Evolutionary conservation across 306 rosid genomes (phyloP).

Genomic region (Casuarina equisetifolia): DNA sequence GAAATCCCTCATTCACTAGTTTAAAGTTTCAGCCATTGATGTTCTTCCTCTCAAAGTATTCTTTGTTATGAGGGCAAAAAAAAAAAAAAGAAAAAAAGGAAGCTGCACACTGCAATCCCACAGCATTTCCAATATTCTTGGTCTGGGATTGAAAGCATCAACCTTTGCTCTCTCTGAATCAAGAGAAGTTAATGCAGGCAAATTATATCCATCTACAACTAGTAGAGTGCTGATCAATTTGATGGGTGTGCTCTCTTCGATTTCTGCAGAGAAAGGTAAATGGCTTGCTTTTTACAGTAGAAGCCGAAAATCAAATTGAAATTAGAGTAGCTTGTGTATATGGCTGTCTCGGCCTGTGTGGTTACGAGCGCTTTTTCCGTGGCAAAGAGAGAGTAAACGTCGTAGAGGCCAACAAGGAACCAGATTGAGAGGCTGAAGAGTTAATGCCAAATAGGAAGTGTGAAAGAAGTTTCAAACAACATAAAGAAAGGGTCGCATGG

Average conservation of each 20-base stretch:
- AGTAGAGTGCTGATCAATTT: too few relatives aligned
- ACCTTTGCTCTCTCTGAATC: background rate
- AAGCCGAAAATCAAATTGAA: too few relatives aligned
- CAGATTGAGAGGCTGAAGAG: conserved; percentile 37
- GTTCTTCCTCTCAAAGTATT: background rate
- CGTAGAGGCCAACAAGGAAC: conserved; percentile 6
- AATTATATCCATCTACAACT: too few relatives aligned
- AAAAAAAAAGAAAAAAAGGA: too few relatives aligned
- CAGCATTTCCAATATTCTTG: background rate
- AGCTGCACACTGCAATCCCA: background rate
- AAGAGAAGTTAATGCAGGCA: background rate
- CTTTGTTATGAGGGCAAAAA: background rate
- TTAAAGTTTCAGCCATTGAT: conserved; percentile 2
- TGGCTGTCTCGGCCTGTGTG: too few relatives aligned
- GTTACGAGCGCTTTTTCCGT: too few relatives aligned
- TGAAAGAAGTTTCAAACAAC: conserved; percentile 29
- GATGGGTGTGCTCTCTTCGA: too few relatives aligned
- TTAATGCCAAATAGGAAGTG: conserved; percentile 29
- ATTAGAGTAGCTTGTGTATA: too few relatives aligned
- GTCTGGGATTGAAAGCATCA: background rate
- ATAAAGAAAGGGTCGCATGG: conserved; percentile 32
- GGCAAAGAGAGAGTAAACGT: conserved; percentile 32
- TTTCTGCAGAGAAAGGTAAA: too few relatives aligned
- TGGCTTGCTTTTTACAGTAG: too few relatives aligned
- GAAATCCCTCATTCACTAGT: background rate